phyloP scores from a whole-genome alignment of 2,329 filamentous ascomycete species.

The Beauveria sp. region DNA sequence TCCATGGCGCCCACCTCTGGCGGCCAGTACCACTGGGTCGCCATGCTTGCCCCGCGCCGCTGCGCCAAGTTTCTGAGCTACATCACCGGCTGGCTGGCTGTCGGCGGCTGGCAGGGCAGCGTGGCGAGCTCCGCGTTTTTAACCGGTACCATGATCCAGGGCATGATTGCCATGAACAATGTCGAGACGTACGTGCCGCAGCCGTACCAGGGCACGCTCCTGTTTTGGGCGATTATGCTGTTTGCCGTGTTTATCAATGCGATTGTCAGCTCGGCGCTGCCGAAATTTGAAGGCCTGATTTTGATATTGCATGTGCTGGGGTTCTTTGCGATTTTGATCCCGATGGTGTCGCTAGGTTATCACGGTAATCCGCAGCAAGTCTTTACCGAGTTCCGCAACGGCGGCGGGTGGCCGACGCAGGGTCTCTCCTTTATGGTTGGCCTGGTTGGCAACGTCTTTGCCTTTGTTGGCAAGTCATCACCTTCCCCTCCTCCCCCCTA shows the following conservation, averaged over 20 bases:
- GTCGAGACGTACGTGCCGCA: background rate
- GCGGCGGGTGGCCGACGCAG: slow-evolving; percentile 32
- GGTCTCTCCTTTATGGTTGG: slow-evolving; percentile 32
- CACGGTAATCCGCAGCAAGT: slow-evolving; percentile 29
- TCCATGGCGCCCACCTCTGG: slow-evolving; percentile 40
- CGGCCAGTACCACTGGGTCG: slow-evolving; percentile 51
- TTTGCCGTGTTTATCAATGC: slow-evolving; percentile 27
- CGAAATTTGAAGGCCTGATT: slow-evolving; percentile 43
- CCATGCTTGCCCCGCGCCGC: slow-evolving; percentile 34
- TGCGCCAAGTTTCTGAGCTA: slow-evolving; percentile 34
- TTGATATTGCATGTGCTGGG: slow-evolving; percentile 39
- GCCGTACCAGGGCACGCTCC: slow-evolving; percentile 6
- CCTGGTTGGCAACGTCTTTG: slow-evolving; percentile 33
- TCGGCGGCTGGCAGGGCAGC: slow-evolving; percentile 21
- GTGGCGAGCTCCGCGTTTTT: slow-evolving; percentile 18
- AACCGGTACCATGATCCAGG: slow-evolving; percentile 21
- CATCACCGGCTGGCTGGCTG: slow-evolving; percentile 20
- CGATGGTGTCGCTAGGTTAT: slow-evolving; percentile 24
- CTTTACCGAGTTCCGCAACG: slow-evolving; percentile 37
- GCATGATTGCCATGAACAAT: slow-evolving; percentile 11
- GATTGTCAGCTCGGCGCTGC: slow-evolving; percentile 34
- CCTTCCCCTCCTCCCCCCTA: too few relatives aligned
- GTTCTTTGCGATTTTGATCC: slow-evolving; percentile 26
- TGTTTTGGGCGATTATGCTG: slow-evolving; percentile 11
- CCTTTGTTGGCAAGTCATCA: slow-evolving; percentile 20